These are phyloP conservation scores for Cyberlindnera mrakii DNA, from an alignment of 805 yeast genomes.

Conservation along the genomic window DNA sequence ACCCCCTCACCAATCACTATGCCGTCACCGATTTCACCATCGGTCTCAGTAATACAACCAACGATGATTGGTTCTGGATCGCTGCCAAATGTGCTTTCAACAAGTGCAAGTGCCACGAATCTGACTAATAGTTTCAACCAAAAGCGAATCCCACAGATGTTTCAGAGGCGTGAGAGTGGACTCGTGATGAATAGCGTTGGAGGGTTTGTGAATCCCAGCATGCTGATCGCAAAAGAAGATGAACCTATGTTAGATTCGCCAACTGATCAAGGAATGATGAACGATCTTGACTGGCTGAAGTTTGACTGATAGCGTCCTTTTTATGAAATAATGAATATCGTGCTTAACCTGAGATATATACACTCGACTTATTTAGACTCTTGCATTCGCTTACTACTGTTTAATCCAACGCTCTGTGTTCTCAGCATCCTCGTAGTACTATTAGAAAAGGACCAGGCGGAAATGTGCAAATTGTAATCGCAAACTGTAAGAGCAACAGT, in stretches of 20 bases:
- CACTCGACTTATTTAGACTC: too few species aligned
- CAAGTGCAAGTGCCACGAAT: conserved; percentile 20
- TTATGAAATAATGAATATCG: too few species aligned
- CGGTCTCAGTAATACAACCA: conserved; percentile 2
- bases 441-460: too few species aligned
- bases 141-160: conserved; percentile 24
- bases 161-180: conserved; percentile 12
- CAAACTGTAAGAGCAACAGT: too few species aligned
- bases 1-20: conserved; percentile 22
- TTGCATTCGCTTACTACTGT: too few species aligned
- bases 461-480: too few species aligned
- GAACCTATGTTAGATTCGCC: conserved; percentile 9
- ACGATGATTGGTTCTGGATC: conserved; percentile 10
- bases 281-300: conserved; percentile 25
- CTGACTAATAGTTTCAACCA: conserved; percentile 23
- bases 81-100: conserved; percentile 11
- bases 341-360: too few species aligned
- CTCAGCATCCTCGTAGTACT: too few species aligned
- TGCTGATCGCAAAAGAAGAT: conserved; percentile 9
- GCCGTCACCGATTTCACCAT: conserved; percentile 24
- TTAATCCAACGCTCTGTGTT: too few species aligned
- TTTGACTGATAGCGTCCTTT: conserved; percentile 18
- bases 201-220: conserved; percentile 10
- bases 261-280: conserved; percentile 13
- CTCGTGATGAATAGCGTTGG: background rate